Conservation (phyloP, 805 yeast species). For the Pichia sporocuriosa region DNA sequence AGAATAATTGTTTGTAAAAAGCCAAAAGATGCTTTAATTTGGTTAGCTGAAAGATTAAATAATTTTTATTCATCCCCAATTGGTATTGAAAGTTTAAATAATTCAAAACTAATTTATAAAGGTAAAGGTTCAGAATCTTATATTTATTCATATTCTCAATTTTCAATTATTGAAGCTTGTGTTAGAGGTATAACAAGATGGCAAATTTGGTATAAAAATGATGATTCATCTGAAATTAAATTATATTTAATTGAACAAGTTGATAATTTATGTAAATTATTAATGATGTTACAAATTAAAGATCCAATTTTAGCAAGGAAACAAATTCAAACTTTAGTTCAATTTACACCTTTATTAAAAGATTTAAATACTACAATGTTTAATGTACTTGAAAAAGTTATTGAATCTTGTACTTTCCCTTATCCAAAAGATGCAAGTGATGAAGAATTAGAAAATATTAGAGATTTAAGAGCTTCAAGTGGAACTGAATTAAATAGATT, state of each 20-base stretch:
- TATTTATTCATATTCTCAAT: slow-evolving; percentile 71
- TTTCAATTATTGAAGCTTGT: slow-evolving; percentile 81
- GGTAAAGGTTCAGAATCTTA: slow-evolving; percentile 60
- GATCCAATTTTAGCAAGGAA: slow-evolving; percentile 80
- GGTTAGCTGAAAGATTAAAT: slow-evolving; percentile 73
- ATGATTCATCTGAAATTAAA: slow-evolving; percentile 47
- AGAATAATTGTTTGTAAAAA: slow-evolving; percentile 80
- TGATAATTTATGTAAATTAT: slow-evolving; percentile 64
- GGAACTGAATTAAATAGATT: slow-evolving; percentile 92
- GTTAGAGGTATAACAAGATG: slow-evolving; percentile 91
- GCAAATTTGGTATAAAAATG: slow-evolving; percentile 81
- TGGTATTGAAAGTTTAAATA: slow-evolving; percentile 58
- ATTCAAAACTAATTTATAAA: slow-evolving; percentile 46
- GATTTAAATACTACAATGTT: slow-evolving; percentile 72
- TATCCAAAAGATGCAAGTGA: slow-evolving; percentile 54
- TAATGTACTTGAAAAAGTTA: slow-evolving; percentile 74
- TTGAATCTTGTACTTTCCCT: slow-evolving; percentile 76
- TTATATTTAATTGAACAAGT: slow-evolving; percentile 46
- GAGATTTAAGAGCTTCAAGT: slow-evolving; percentile 84
- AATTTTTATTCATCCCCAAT: slow-evolving; percentile 61
- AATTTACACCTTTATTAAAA: slow-evolving; percentile 84
- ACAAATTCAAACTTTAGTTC: slow-evolving; percentile 86
- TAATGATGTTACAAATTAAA: slow-evolving; percentile 66
- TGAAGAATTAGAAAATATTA: slow-evolving; percentile 69
- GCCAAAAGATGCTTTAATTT: slow-evolving; percentile 72